A percentile compares a stretch with the other conserved stretches of the same genome.
phyloP scores from a whole-genome alignment of 495 filamentous ascomycete species.

The Aspergillus asperescens region DNA sequence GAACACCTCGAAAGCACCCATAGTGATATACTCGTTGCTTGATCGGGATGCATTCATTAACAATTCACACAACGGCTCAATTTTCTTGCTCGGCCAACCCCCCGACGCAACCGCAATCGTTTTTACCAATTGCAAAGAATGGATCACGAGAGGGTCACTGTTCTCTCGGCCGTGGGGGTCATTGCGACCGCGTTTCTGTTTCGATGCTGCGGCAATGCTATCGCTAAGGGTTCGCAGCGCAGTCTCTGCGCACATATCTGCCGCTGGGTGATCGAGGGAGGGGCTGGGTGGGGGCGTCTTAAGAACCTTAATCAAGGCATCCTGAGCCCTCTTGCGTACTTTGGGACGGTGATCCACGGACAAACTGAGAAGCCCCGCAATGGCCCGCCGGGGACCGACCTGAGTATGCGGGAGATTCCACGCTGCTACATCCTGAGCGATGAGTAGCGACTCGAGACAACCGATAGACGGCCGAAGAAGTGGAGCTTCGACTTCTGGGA shows the following conservation, averaged over 20 bases:
- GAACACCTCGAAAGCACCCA: conserved; percentile 94
- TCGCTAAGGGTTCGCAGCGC: conserved; percentile 71
- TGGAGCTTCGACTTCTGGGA: conserved; percentile 80
- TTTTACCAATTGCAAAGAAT: conserved; percentile 86
- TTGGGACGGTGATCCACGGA: conserved; percentile 88
- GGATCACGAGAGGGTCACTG: conserved; percentile 79
- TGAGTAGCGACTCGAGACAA: conserved; percentile 78
- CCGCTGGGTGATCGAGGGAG: conserved; percentile 83
- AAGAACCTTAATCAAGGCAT: conserved; percentile 77
- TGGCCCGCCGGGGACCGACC: conserved; percentile 81
- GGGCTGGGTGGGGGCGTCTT: conserved; percentile 81
- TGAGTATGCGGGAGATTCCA: conserved; percentile 82
- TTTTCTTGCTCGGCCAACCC: conserved; percentile 96
- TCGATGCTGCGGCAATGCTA: conserved; percentile 56
- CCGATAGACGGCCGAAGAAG: conserved; percentile 86
- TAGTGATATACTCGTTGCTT: conserved; percentile 89
- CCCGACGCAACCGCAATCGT: conserved; percentile 77
- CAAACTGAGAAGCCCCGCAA: conserved; percentile 78
- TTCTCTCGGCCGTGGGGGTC: conserved; percentile 43
- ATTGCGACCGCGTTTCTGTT: conserved; percentile 55
- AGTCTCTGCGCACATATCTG: conserved; percentile 91
- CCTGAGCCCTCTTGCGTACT: conserved; percentile 89
- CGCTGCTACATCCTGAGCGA: conserved; percentile 78
- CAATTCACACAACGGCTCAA: conserved; percentile 83
- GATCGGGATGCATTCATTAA: conserved; percentile 81